phyloP scores from a whole-genome alignment of 805 yeast species.

The Millerozyma acaciae region DNA sequence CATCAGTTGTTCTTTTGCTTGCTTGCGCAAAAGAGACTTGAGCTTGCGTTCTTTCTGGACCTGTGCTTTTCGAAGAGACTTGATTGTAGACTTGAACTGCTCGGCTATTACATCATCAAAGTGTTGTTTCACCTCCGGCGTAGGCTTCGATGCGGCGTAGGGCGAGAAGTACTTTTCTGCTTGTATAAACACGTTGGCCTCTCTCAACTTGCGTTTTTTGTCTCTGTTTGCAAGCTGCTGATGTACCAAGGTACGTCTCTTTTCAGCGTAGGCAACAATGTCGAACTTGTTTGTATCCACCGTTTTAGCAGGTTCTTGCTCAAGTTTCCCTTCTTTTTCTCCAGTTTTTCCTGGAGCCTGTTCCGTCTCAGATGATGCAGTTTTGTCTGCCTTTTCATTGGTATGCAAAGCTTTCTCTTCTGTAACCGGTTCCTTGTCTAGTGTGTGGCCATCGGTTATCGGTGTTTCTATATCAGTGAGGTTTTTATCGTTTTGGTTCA shows the following conservation, averaged over 20 bases:
- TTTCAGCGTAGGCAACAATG: conserved; percentile 53
- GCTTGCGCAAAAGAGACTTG: conserved; percentile 15
- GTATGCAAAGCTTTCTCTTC: background rate
- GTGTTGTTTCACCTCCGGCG: conserved; percentile 18
- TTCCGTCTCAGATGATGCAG: conserved; percentile 7
- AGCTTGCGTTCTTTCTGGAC: conserved; percentile 23
- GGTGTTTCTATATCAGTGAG: conserved; percentile 8
- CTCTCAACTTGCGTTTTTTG: conserved; percentile 17
- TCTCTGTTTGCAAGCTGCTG: conserved; percentile 20
- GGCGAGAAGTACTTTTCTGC: conserved; percentile 40
- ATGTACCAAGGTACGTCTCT: conserved; percentile 38
- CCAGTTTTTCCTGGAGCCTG: conserved; percentile 11
- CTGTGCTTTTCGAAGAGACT: conserved; percentile 31
- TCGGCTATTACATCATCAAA: conserved; percentile 20
- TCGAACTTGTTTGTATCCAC: conserved; percentile 35
- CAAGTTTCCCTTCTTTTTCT: conserved; percentile 6
- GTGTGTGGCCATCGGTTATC: background rate
- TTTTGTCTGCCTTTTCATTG: background rate
- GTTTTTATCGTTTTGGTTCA: conserved; percentile 5
- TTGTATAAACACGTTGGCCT: conserved; percentile 28
- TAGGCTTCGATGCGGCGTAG: conserved; percentile 23
- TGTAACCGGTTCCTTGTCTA: background rate
- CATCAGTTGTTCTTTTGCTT: conserved; percentile 20
- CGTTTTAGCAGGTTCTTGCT: background rate
- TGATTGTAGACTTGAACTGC: conserved; percentile 30